Percentiles rank a stretch among this genome's conserved stretches.
These are phyloP conservation scores for Nakazawaea ernobii DNA, from an alignment of 805 yeast genomes.

Conservation along the genomic window DNA sequence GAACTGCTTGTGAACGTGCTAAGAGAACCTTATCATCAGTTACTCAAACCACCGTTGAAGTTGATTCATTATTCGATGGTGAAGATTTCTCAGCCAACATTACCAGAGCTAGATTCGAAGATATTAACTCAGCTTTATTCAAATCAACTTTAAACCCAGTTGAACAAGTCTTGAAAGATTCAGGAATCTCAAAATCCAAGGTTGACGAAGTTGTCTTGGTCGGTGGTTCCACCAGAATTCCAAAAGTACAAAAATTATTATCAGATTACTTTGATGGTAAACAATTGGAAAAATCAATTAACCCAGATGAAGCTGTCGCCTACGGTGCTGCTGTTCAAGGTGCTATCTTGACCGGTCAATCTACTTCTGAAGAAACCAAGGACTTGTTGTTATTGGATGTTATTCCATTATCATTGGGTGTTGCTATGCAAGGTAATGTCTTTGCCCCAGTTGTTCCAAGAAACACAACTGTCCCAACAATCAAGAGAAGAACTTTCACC, in stretches of 20 bases:
- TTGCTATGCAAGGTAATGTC: conserved; percentile 99
- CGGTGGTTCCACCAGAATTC: conserved; percentile 99
- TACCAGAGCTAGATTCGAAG: conserved; percentile 98
- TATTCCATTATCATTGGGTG: conserved; percentile 98
- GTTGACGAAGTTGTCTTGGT: conserved; percentile 94
- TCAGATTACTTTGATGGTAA: conserved; percentile 96
- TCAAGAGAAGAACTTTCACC: conserved; percentile 98
- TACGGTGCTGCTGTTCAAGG: conserved; percentile 99
- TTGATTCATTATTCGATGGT: conserved; percentile 93
- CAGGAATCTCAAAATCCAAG: conserved; percentile 76
- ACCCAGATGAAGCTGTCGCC: conserved; percentile 99
- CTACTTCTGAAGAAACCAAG: conserved; percentile 87
- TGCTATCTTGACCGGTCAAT: conserved; percentile 92
- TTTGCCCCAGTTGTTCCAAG: conserved; percentile 99
- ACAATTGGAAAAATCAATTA: conserved; percentile 92
- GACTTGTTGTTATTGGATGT: conserved; percentile 95
- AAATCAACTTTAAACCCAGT: conserved; percentile 92
- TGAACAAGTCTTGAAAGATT: conserved; percentile 90
- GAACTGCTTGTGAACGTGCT: conserved; percentile 99
- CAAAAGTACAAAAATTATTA: conserved; percentile 92
- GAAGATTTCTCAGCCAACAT: conserved; percentile 90
- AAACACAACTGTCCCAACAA: conserved; percentile 98
- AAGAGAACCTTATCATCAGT: conserved; percentile 97
- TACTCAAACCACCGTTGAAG: conserved; percentile 93
- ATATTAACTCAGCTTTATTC: conserved; percentile 87